Base-by-base conservation (phyloP, 140 eudicot species). In the Erigeron philadelphicus region DNA sequence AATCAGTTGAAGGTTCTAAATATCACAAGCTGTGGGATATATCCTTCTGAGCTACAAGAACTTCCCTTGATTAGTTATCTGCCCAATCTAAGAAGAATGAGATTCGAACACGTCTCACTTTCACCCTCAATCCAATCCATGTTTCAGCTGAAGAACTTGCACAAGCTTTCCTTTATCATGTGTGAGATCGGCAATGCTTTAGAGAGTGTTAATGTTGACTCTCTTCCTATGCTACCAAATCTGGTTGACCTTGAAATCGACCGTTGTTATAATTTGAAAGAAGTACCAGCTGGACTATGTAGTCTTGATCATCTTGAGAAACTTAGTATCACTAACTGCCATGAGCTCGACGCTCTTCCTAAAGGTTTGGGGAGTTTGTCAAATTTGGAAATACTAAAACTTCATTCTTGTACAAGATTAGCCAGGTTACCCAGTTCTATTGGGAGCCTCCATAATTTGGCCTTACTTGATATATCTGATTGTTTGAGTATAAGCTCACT, bases 401-500 rank as follows among this genome's bases (percentile, higher is more conserved):
- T 82, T 40, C 67, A 75, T 72, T 79, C 84, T 13, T 82, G 87
- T 64, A 79, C 87, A 8, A 65, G 60, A 15, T 75, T 82, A 54
- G 54, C 52, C 5, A 45, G 16, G 57, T 72, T 82, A 21, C 84
- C 87, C 0, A 72, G 69, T 7, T 75, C 81, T 0, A 71, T 82
- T 19, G 82, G 78, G 47, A 61, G 56, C 41, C 82, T 82, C 16
- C 3, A 9, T 48, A 69, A 57, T 18, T 67, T 79, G 63, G 48
- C 17, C 12, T 79, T 79, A 48, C 87, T 79, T 42, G 87, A 82
- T 68, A 64, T 82, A 57, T 82, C 84, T 7, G 82, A 79, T 72
- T 79, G 87, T 72, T 68, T 79, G 55, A 76, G 76, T 63, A 72
- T 82, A 21, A 63, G 45, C 50, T 66, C 57, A 31, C 40, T 83